Evolutionary conservation across 352 stramenopile genomes (phyloP).

Genomic region (Aphanomyces euteiches): DNA sequence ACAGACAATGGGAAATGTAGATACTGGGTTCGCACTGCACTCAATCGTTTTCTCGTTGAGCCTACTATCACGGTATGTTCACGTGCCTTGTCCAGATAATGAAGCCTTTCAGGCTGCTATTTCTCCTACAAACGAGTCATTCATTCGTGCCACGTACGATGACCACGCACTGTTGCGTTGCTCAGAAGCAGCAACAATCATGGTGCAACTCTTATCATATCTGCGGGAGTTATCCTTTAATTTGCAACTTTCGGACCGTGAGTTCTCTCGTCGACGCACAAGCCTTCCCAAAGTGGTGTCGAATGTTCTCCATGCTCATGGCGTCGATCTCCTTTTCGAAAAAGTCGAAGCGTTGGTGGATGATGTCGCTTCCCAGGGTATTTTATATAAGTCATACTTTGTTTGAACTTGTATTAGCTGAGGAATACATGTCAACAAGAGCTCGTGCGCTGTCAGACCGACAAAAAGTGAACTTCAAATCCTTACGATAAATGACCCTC

Average conservation of each 20-base stretch:
- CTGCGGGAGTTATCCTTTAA: constrained; percentile 65
- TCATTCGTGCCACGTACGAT: constrained; percentile 72
- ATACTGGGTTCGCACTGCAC: constrained; percentile 74
- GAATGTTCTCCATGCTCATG: not conserved
- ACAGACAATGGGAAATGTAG: constrained; percentile 58
- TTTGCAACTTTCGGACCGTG: constrained; percentile 53
- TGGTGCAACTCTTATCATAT: constrained; percentile 73
- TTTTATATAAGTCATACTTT: no score
- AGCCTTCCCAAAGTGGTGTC: not conserved
- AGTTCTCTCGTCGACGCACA: constrained; percentile 22
- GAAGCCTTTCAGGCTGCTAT: not conserved
- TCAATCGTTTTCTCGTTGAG: constrained; percentile 78
- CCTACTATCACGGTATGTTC: constrained; percentile 62
- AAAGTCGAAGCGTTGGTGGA: constrained; percentile 19
- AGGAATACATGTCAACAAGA: constrained; percentile 5
- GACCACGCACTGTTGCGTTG: constrained; percentile 78
- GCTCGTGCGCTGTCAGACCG: constrained; percentile 18
- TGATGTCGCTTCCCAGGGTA: constrained; percentile 21
- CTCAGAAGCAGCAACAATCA: constrained; percentile 60
- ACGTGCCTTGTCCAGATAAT: not conserved
- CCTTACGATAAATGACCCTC: not conserved
- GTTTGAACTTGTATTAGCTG: not conserved
- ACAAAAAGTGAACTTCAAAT: constrained; percentile 13
- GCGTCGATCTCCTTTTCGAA: constrained; percentile 19
- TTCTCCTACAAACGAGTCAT: constrained; percentile 39